phyloP scores from a whole-genome alignment of 495 filamentous ascomycete species.

The Penicillium macrosclerotiorum region DNA sequence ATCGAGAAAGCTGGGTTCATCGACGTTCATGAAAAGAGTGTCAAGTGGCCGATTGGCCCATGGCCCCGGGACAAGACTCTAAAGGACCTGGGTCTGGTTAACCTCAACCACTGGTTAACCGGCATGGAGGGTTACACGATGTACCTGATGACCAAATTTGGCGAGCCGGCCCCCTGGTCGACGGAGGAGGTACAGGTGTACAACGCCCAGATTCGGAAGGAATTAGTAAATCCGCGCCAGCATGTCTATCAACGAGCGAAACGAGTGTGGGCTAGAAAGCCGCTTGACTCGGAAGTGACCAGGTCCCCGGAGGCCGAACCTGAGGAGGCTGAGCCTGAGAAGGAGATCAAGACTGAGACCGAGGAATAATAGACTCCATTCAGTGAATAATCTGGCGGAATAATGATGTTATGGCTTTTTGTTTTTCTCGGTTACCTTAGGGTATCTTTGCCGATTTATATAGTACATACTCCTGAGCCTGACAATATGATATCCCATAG shows the following conservation, averaged over 20 bases:
- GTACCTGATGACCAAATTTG: slow-evolving; percentile 5
- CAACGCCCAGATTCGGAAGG: slow-evolving; percentile 8
- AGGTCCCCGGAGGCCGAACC: no score
- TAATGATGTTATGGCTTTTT: no score
- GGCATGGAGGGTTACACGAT: slow-evolving; percentile 19
- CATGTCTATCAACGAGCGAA: slow-evolving; percentile 12
- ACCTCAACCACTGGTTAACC: slow-evolving; percentile 8
- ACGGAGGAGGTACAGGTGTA: slow-evolving; percentile 7
- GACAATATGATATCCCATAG: no score
- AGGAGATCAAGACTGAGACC: no score
- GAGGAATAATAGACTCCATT: no score
- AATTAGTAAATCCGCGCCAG: slow-evolving; percentile 5
- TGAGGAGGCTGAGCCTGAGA: no score
- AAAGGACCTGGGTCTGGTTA: slow-evolving; percentile 11
- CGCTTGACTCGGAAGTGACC: no score
- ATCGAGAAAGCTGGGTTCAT: slow-evolving; percentile 29
- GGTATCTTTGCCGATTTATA: no score
- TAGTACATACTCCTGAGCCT: no score
- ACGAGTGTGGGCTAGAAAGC: slow-evolving; percentile 1
- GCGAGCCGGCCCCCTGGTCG: slow-evolving; percentile 3
- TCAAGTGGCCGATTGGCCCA: slow-evolving; percentile 8
- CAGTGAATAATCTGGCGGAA: no score
- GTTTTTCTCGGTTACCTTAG: no score
- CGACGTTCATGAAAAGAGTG: slow-evolving; percentile 7
- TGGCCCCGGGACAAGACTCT: slow-evolving; percentile 14